Evolutionary conservation across 768 basidiomycete genomes (phyloP).

Genomic region (Hydnum rufescens): DNA sequence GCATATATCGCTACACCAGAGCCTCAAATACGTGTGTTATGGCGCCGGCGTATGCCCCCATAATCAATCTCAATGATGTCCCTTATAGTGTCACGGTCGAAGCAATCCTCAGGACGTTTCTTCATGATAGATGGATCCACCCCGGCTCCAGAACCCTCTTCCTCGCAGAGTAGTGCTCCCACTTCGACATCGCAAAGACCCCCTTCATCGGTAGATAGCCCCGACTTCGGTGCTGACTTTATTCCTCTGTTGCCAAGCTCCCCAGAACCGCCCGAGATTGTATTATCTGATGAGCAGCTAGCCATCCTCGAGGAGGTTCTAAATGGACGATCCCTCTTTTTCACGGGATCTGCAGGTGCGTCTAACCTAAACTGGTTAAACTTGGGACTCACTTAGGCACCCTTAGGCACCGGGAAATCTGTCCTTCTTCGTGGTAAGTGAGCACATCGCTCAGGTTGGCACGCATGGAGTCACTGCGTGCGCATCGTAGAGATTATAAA

Average conservation of each 20-base stretch:
- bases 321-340: conserved; percentile 7
- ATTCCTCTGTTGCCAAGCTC: neutral
- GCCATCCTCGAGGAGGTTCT: conserved; percentile 4
- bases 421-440: too few relatives aligned
- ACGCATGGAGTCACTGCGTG: too few relatives aligned
- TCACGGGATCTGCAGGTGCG: conserved; percentile 9
- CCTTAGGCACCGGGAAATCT: conserved; percentile 7
- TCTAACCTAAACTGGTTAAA: neutral
- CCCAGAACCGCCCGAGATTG: neutral
- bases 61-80: neutral
- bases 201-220: neutral
- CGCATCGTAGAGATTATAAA: conserved; percentile 6
- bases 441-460: too few relatives aligned
- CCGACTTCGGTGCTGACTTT: neutral
- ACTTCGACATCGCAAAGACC: neutral
- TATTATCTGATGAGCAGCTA: conserved; percentile 9
- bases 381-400: neutral
- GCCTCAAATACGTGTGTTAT: neutral
- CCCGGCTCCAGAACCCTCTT: neutral
- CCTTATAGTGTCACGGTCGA: neutral
- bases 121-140: neutral
- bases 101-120: too few relatives aligned
- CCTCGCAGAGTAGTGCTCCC: neutral
- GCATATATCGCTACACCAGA: neutral
- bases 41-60: neutral